Percentiles rank a stretch among this genome's conserved stretches.
Evolutionary conservation across 2,329 filamentous ascomycete species (phyloP).

Genomic region (Colletotrichum aenigma): DNA sequence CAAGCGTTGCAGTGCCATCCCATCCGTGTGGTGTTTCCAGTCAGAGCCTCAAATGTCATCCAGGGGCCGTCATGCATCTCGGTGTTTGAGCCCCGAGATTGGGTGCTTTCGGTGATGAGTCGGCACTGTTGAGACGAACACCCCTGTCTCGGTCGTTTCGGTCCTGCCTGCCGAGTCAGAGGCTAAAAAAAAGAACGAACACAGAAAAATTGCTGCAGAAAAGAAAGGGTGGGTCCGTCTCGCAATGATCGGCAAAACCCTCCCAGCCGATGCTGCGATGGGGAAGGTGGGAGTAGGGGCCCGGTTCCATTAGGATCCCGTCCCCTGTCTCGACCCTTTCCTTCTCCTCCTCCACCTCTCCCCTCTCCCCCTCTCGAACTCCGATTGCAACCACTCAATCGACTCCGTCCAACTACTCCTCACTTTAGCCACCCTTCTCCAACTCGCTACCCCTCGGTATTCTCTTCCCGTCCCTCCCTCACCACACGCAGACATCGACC

Average conservation of each 20-base stretch:
- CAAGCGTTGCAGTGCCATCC: slow-evolving; percentile 1
- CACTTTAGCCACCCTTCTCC: not conserved
- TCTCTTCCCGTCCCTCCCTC: not conserved
- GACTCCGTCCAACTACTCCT: not conserved
- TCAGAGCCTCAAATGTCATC: slow-evolving; percentile 16
- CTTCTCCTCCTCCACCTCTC: not conserved
- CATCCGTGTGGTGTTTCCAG: slow-evolving; percentile 14
- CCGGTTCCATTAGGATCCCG: not conserved
- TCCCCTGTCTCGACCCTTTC: not conserved
- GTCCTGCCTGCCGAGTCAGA: not conserved
- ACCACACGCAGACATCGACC: not conserved
- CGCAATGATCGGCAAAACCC: slow-evolving; percentile 3
- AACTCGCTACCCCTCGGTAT: slow-evolving; percentile 11
- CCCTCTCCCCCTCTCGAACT: not conserved
- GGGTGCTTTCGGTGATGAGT: not conserved
- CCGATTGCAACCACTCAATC: not conserved
- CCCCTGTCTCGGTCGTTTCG: slow-evolving; percentile 12
- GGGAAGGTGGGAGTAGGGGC: not conserved
- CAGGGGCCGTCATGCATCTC: slow-evolving; percentile 1
- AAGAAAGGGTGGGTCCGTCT: not conserved
- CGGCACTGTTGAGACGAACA: not conserved
- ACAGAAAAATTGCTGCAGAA: not conserved
- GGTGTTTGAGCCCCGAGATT: not conserved
- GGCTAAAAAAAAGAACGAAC: not conserved
- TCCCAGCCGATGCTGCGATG: not conserved